A percentile compares a stretch with the other conserved stretches of the same genome.
phyloP scores from a whole-genome alignment of 2,329 filamentous ascomycete genomes.

The Bertia moriformis region DNA sequence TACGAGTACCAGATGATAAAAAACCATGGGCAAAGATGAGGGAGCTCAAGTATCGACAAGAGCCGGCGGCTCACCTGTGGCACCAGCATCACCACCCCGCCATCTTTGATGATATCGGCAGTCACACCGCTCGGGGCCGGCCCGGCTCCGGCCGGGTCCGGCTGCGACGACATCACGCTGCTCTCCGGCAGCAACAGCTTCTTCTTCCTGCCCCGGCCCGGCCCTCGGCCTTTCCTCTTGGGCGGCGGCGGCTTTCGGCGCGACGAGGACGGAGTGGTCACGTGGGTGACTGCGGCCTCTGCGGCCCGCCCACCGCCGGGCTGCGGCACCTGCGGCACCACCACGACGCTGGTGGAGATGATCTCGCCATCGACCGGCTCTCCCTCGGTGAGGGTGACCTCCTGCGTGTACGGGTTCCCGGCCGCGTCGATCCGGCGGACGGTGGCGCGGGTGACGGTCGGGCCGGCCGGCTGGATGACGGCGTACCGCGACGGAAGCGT shows the following conservation, averaged over 20 bases:
- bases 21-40: too few relatives aligned
- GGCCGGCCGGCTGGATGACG: slow-evolving; percentile 25
- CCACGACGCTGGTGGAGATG: slow-evolving; percentile 41
- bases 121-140: too few relatives aligned
- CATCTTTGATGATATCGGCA: too few relatives aligned
- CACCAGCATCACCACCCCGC: slow-evolving; percentile 17
- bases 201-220: slow-evolving; percentile 65
- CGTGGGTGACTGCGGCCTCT: too few relatives aligned
- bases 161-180: slow-evolving; percentile 18
- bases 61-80: slow-evolving; percentile 21
- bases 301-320: slow-evolving; percentile 44
- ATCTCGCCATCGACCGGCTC: slow-evolving; percentile 73
- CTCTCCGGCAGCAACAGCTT: slow-evolving; percentile 30
- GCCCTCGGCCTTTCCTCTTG: slow-evolving; percentile 68
- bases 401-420: slow-evolving; percentile 72
- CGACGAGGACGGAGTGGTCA: slow-evolving; percentile 16
- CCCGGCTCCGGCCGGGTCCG: too few relatives aligned
- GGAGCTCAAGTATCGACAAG: slow-evolving; percentile 20
- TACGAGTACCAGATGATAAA: too few relatives aligned
- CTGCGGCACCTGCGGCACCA: slow-evolving; percentile 14
- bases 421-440: slow-evolving; percentile 65
- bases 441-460: slow-evolving; percentile 61
- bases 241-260: slow-evolving; percentile 53
- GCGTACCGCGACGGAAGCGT: slow-evolving; percentile 37
- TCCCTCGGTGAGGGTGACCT: slow-evolving; percentile 67